These are phyloP conservation scores for Boletus albobrunnescens DNA, from an alignment of 1,284 basidiomycete genomes.

Conservation along the genomic window DNA sequence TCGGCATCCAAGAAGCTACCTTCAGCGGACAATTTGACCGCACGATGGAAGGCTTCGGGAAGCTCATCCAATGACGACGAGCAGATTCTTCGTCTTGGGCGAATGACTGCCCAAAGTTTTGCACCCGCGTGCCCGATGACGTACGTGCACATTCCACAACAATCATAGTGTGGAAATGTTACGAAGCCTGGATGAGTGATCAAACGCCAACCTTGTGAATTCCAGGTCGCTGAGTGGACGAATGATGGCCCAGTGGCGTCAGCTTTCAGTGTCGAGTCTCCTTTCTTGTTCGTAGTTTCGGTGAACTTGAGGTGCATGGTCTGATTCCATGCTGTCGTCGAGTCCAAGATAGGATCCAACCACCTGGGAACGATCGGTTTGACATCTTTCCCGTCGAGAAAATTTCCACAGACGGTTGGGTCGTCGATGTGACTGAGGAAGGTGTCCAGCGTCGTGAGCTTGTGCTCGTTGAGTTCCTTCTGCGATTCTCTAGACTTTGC, in stretches of 20 bases:
- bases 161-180: not conserved
- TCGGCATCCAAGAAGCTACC: not conserved
- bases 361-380: not conserved
- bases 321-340: not conserved
- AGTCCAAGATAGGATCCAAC: not conserved
- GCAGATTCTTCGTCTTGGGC: not conserved
- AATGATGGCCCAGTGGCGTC: too few relatives aligned
- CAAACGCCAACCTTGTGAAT: not conserved
- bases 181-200: not conserved
- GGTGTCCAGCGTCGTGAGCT: not conserved
- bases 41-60: not conserved
- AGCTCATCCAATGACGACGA: not conserved
- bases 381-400: not conserved
- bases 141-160: not conserved
- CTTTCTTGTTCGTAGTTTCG: too few relatives aligned
- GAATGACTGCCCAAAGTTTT: not conserved
- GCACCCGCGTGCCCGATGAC: not conserved
- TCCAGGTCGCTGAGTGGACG: not conserved
- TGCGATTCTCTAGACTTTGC: too few relatives aligned
- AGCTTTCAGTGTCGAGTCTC: too few relatives aligned
- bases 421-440: not conserved
- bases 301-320: not conserved
- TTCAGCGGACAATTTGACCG: not conserved
- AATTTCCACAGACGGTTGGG: not conserved
- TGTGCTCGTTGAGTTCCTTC: too few relatives aligned